Evolutionary conservation across 805 yeast genomes (phyloP), one percentile per base, ranked within the genome.

Genomic region (Torulaspora delbrueckii): DNA sequence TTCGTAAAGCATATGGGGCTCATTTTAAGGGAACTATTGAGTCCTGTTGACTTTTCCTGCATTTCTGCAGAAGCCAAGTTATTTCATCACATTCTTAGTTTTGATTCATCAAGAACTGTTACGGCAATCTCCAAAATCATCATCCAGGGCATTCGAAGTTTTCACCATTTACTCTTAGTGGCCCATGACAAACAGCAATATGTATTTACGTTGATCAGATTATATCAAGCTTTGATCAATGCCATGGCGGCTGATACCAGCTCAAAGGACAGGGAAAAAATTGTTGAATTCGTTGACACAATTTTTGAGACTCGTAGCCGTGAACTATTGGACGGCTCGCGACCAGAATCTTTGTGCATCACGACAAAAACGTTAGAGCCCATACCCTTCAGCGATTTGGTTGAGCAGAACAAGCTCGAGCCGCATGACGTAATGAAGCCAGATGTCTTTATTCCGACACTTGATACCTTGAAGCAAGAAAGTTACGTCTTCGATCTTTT

Each of bases 401-500:
- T 83, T 0, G 74, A 75, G 0, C 47, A 51, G 1, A 52, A 65
- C 1, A 73, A 74, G 5, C 59, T 84, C 3, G 85, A 82, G 36
- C 75, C 84, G 0, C 78, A 79, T 19, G 75, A 81, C 36, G 76
- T 88, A 1, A 58, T 73, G 6, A 69, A 74, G 35, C 80, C 95
- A 1, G 82, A 79, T 52, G 60, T 79, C 0, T 78, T 91, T 1
- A 75, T 91, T 8, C 86, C 95, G 0, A 91, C 98, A 0, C 57
- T 77, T 1, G 97, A 89, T 53, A 89, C 96, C 0, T 60, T 74
- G 1, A 72, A 81, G 45, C 86, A 86, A 46, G 91, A 86, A 48
- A 60, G 68, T 1, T 56, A 86, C 8, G 71, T 91, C 1, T 75
- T 73, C 44, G 69, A 81, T 0, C 62, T 85, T 2, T 56, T 90